These are phyloP conservation scores for Marchantia polymorpha DNA, from an alignment of 225 moss, liverwort and hornwort genomes.

Conservation along the genomic window DNA sequence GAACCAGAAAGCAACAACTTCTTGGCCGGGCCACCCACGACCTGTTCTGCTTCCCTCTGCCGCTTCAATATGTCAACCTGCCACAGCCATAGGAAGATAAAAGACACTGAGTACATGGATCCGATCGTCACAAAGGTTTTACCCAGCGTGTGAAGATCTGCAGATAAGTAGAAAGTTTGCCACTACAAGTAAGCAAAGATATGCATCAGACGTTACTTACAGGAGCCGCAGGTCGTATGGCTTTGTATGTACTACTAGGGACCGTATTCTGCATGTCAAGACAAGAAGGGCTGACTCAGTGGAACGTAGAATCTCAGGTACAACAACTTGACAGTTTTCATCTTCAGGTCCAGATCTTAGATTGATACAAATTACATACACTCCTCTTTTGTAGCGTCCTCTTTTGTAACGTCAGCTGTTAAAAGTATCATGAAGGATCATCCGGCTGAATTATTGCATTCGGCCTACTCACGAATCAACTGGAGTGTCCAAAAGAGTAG, in stretches of 20 bases:
- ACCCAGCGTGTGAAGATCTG: neutral
- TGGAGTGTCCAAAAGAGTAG: no score
- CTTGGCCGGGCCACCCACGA: constrained; percentile 14
- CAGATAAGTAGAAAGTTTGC: neutral
- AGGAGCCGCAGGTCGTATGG: constrained; percentile 18
- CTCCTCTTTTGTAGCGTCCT: no score
- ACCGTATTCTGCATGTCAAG: constrained; percentile 4
- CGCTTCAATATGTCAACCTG: constrained; percentile 25
- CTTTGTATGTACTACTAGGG: neutral
- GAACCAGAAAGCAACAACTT: constrained; percentile 17
- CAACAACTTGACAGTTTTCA: no score
- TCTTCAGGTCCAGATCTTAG: no score
- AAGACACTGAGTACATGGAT: neutral
- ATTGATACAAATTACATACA: no score
- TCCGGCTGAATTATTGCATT: no score
- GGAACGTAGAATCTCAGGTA: no score
- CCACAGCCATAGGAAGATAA: neutral
- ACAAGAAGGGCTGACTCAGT: neutral
- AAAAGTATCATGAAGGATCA: no score
- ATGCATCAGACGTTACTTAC: constrained; percentile 9
- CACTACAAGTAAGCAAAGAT: neutral
- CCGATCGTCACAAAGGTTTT: neutral
- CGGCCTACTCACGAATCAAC: no score
- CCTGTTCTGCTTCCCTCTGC: constrained; percentile 21
- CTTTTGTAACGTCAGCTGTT: no score